Conservation (phyloP, 1,139 yeast species). For the Yamadazyma kanchanaburiensis region DNA sequence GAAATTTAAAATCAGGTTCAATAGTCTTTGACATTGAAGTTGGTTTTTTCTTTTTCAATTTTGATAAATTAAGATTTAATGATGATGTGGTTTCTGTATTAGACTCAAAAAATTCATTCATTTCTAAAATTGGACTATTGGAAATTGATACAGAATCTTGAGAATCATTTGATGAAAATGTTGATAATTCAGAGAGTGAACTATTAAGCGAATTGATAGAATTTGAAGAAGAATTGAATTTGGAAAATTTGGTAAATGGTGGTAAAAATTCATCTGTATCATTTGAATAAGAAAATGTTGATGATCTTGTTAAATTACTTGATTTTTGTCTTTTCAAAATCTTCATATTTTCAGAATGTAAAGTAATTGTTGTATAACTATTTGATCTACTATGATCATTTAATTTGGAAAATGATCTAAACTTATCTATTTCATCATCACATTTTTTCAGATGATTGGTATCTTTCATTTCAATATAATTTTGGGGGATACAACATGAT, state of each 20-base stretch:
- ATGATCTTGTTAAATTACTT: slow-evolving; percentile 13
- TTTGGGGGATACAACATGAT: slow-evolving; percentile 65
- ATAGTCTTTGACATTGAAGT: slow-evolving; percentile 6
- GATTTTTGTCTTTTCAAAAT: slow-evolving; percentile 37
- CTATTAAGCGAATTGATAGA: slow-evolving; percentile 18
- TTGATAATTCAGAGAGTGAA: slow-evolving; percentile 14
- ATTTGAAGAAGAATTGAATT: slow-evolving; percentile 18
- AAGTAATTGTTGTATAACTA: slow-evolving; percentile 31
- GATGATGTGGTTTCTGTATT: slow-evolving; percentile 3
- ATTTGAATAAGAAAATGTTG: slow-evolving; percentile 19
- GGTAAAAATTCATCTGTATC: slow-evolving; percentile 24
- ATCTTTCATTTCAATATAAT: slow-evolving; percentile 87
- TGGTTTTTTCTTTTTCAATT: slow-evolving; percentile 4
- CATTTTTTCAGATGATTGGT: slow-evolving; percentile 61
- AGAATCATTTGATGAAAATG: slow-evolving; percentile 16
- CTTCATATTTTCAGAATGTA: slow-evolving; percentile 28
- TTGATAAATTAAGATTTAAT: slow-evolving; percentile 8
- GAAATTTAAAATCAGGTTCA: slow-evolving; percentile 2
- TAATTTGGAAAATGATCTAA: slow-evolving; percentile 48
- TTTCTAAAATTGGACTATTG: slow-evolving; percentile 15
- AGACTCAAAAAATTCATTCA: slow-evolving; percentile 13
- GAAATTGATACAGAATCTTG: slow-evolving; percentile 14
- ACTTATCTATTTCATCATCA: slow-evolving; percentile 68
- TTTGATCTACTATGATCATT: slow-evolving; percentile 27
- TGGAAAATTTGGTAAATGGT: slow-evolving; percentile 27